These are phyloP conservation scores for Lobosporangium transversale DNA, from an alignment of 192 early-diverging fungal genomes.

Conservation along the genomic window DNA sequence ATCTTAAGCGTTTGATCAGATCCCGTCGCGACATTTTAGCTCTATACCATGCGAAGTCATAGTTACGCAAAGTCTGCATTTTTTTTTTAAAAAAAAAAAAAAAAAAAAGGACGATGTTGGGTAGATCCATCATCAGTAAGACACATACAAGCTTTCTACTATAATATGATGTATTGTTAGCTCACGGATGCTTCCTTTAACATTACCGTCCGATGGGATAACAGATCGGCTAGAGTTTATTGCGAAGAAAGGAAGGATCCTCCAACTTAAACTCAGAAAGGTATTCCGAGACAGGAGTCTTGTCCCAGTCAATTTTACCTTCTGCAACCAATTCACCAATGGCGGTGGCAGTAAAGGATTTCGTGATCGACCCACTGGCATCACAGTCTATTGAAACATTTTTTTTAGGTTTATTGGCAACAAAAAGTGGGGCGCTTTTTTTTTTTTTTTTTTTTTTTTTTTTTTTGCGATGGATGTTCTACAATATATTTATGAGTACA, in stretches of 20 bases:
- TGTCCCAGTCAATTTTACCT: constrained; percentile 21
- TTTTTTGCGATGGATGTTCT: too few species aligned
- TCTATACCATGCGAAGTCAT: constrained; percentile 3
- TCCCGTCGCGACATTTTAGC: neutral
- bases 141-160: too few species aligned
- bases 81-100: neutral
- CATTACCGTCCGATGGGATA: constrained; percentile 25
- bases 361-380: constrained; percentile 12
- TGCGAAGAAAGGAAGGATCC: constrained; percentile 7
- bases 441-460: too few species aligned
- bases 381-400: constrained; percentile 8
- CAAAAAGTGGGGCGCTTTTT: neutral
- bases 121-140: neutral
- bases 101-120: neutral
- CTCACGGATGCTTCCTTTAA: too few species aligned
- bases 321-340: constrained; percentile 24
- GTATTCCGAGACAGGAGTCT: constrained; percentile 13
- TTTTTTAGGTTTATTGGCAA: neutral
- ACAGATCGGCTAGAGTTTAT: constrained; percentile 4
- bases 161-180: too few species aligned
- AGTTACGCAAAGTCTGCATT: neutral
- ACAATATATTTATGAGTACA: neutral
- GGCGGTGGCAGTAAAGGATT: constrained; percentile 3
- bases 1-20: constrained; percentile 4
- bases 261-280: constrained; percentile 17